Conservation (phyloP, 345 rosid species). For the Pugionium dolabratum region DNA sequence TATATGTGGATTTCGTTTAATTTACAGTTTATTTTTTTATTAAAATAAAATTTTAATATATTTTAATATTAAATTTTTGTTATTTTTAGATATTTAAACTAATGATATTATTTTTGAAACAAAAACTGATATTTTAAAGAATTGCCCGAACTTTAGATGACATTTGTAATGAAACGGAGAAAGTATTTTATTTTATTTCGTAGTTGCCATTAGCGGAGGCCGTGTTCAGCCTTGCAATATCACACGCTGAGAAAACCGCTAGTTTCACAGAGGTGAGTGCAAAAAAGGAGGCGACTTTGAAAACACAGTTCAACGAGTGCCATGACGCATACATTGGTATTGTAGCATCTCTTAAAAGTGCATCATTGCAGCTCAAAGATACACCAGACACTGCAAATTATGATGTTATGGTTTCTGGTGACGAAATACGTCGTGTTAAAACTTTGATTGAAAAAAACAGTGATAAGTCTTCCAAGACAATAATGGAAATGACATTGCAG, state of each 20-base stretch:
- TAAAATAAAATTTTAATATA: too few species aligned
- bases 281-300: constrained; percentile 14
- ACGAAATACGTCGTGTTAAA: neutral
- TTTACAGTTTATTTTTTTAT: too few species aligned
- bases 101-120: too few species aligned
- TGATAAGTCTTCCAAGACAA: constrained; percentile 15
- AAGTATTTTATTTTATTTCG: neutral
- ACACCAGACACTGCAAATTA: constrained; percentile 29
- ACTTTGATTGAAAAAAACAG: neutral
- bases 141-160: too few species aligned
- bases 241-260: constrained; percentile 15
- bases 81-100: too few species aligned
- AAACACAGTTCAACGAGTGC: neutral
- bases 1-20: too few species aligned
- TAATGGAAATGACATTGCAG: constrained; percentile 27
- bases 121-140: too few species aligned
- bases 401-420: constrained; percentile 23
- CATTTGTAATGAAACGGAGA: neutral
- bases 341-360: neutral
- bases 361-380: constrained; percentile 6
- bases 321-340: neutral
- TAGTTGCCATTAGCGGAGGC: constrained; percentile 21
- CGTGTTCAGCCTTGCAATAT: neutral
- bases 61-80: too few species aligned
- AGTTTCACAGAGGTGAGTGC: neutral